Base-by-base conservation (phyloP, 192 early-diverging fungal genomes). In the Kappamyces sp. region DNA sequence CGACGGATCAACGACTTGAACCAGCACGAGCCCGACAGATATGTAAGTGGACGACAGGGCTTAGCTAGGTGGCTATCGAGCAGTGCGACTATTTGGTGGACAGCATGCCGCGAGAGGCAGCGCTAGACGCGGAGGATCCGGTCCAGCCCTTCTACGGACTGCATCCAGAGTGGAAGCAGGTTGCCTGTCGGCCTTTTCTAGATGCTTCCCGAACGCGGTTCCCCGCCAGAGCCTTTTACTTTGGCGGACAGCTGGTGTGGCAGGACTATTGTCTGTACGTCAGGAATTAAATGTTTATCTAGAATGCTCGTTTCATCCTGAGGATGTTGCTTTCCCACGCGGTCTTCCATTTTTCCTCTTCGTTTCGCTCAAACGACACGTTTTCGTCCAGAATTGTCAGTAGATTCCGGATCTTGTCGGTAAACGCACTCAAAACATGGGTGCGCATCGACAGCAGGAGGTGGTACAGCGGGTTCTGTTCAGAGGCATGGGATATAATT, bases 81-180 rank as follows among this genome's bases (percentile, higher is more conserved):
- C 9, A 65, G 41, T 90, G 88, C 59, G 80, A 84, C 63, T 89
- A 83, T 64, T 22, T 90, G 40, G 68, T 89, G 2, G 88, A 88
- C 66, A 62, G 64, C 38, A 67, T 72, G 66, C 54, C 74, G 31
- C 54, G 60, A 4, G 40, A 14, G 3, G 47, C 43, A 4, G 39
- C 34, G 62, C 38, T 29, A 40, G 39, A 43, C 12, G 57, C 60
- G 14, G 39, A 55, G 42, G 78, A 87, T 43, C 79, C 74, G 5
- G 54, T 71, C 4, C 84, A 85, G 58, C 67, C 79, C 8, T 53
- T 71, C 15, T 71, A 81, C 59, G 75, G 68, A 31, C 60, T 32
- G 9, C 29, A 32, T 11, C 5, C 69, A 5, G 60, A 53, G 3
- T 91, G 88, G 88, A 74, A 77, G 5, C 59, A 62, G 8, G 15